Conservation (phyloP, 2,329 filamentous ascomycete species). For the Aureobasidium mangrovei region DNA sequence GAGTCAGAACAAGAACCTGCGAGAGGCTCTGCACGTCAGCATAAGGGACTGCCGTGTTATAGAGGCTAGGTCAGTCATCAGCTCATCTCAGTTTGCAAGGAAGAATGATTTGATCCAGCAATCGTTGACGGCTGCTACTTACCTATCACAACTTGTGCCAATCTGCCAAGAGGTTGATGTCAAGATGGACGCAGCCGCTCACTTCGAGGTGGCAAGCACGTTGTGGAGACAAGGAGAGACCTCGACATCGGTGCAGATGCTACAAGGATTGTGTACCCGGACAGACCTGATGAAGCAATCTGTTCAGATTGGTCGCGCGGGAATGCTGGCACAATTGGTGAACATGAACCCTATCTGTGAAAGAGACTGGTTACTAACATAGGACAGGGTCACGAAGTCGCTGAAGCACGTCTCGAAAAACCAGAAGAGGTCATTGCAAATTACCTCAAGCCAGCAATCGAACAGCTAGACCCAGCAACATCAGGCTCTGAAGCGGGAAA, state of each 20-base stretch:
- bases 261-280: constrained; percentile 61
- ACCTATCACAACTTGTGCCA: constrained; percentile 67
- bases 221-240: constrained; percentile 93
- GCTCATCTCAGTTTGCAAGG: constrained; percentile 66
- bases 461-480: constrained; percentile 61
- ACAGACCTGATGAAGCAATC: constrained; percentile 58
- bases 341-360: constrained; percentile 19
- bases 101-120: constrained; percentile 78
- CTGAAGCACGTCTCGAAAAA: constrained; percentile 81
- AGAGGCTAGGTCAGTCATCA: constrained; percentile 68
- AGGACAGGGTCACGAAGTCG: constrained; percentile 67
- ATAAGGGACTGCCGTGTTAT: constrained; percentile 56
- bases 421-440: constrained; percentile 81
- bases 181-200: constrained; percentile 65
- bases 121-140: constrained; percentile 75
- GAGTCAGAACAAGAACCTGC: constrained; percentile 58
- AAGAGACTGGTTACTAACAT: neutral
- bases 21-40: constrained; percentile 52
- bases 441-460: constrained; percentile 77
- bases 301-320: constrained; percentile 63
- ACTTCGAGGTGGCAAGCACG: constrained; percentile 77
- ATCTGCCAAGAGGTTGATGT: constrained; percentile 63
- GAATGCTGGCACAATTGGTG: constrained; percentile 74
- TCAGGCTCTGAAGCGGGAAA: constrained; percentile 68
- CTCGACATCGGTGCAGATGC: constrained; percentile 77